Conservation (phyloP, 768 basidiomycete species). For the Lactifluus rugatus region DNA sequence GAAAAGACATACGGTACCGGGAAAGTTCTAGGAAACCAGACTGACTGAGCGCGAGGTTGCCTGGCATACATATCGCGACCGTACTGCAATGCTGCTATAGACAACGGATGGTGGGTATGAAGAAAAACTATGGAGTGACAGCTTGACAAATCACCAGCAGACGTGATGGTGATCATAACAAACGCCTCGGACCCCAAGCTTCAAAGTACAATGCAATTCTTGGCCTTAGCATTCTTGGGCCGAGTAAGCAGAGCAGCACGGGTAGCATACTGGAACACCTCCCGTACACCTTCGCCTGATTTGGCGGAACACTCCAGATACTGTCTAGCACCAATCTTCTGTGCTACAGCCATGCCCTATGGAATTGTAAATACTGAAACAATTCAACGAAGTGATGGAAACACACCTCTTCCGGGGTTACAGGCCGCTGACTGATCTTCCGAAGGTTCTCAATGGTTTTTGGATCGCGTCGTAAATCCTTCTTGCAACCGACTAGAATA, state of each 20-base stretch:
- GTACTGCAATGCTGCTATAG: slow-evolving; percentile 26
- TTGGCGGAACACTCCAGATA: slow-evolving; percentile 97
- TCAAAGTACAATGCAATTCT: slow-evolving; percentile 38
- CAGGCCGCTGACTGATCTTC: slow-evolving; percentile 90
- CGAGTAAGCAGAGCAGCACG: slow-evolving; percentile 76
- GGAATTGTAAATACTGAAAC: background rate
- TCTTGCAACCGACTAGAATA: slow-evolving; percentile 98
- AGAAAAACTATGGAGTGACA: slow-evolving; percentile 23
- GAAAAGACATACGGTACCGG: slow-evolving; percentile 9
- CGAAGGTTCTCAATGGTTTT: slow-evolving; percentile 90
- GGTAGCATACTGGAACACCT: slow-evolving; percentile 98
- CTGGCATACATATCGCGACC: slow-evolving; percentile 14
- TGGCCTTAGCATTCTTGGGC: slow-evolving; percentile 35
- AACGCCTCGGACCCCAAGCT: slow-evolving; percentile 8
- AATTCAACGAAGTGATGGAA: background rate
- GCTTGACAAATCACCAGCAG: slow-evolving; percentile 2
- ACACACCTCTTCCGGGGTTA: slow-evolving; percentile 83
- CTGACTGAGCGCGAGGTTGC: slow-evolving; percentile 14
- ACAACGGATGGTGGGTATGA: slow-evolving; percentile 31
- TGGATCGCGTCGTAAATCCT: slow-evolving; percentile 90
- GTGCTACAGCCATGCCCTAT: slow-evolving; percentile 87
- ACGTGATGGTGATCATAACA: slow-evolving; percentile 8
- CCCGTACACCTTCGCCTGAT: slow-evolving; percentile 92
- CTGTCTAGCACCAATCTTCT: slow-evolving; percentile 94
- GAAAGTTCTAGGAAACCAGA: slow-evolving; percentile 16